Base-by-base conservation (phyloP, 495 filamentous ascomycete genomes). In the Trichoderma virens region DNA sequence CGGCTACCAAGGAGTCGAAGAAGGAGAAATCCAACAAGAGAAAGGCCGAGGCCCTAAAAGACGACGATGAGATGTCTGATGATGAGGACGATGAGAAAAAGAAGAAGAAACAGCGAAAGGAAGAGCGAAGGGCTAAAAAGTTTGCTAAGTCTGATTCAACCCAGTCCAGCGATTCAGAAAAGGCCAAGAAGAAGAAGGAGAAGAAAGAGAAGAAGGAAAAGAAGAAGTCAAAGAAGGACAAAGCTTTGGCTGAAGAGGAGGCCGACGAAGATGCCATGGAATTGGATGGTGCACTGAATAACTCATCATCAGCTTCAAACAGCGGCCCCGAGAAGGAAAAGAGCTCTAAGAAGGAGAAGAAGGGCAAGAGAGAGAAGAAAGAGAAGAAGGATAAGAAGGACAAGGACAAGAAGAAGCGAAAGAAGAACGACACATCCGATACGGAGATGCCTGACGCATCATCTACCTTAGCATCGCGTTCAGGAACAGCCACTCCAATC, bases 291-390 rank as follows among this genome's bases (percentile, higher is more conserved):
- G 43, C 43, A 56, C 20, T 31, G 27, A 27, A 28, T 18, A 62
- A 45, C 18, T 23, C 28, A 59, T 25, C 51, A 62, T 20, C 34
- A 20, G 2, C 34, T 0, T 35, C 39, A 6, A 47, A 56, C 27
- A 45, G 69, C 71, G 25, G 70, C 65, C 16, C 67, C 63, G 16
- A 62, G 25, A 23, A 63, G 68, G 38, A 3, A 38, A 47, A 68
- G 32, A 20, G 35, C 27, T 45, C 35, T 3, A 63, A 54, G 28
- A 30, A 56, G 62, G 35, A 43, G 14, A 70, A 75, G 39, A 75
- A 75, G 62, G 64, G 70, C 23, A 70, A 73, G 54, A 79, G 77
- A 65, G 74, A 73, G 25, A 83, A 76, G 69, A 82, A 79, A 70
- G 65, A 59, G 30, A 69, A 71, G 67, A 80, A 74, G 69, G 74